Percentiles rank a stretch among this genome's conserved stretches.
These are phyloP conservation scores for Plasmodium knowlesi DNA, from an alignment of 169 alveolate genomes.

Conservation along the genomic window DNA sequence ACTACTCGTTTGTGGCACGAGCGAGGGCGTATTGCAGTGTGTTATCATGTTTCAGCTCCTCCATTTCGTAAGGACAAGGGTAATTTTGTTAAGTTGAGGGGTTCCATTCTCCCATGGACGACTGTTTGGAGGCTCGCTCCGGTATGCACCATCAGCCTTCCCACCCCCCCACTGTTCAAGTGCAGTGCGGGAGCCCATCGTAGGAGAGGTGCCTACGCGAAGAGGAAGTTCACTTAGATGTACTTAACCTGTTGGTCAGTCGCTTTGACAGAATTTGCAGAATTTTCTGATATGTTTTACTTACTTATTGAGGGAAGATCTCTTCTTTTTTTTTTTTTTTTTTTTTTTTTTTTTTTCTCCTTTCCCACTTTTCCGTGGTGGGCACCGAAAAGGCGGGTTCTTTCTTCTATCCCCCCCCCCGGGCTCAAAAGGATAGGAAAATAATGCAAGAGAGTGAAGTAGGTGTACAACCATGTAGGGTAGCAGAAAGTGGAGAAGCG, in stretches of 20 bases:
- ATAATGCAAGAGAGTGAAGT: not conserved
- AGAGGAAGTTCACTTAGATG: not conserved
- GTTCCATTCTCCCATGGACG: not conserved
- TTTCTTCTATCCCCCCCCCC: no score
- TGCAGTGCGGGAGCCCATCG: not conserved
- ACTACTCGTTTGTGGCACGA: not conserved
- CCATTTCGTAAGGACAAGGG: not conserved
- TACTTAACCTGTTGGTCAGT: not conserved
- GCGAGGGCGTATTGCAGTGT: not conserved
- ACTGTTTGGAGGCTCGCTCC: not conserved
- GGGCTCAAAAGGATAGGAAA: not conserved
- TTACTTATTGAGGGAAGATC: not conserved
- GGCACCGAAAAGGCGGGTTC: not conserved
- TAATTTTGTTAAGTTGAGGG: not conserved
- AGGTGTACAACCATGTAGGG: no score
- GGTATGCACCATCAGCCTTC: not conserved
- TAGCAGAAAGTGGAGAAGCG: no score
- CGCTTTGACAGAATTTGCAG: not conserved
- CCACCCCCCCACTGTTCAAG: not conserved
- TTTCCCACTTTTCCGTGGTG: not conserved
- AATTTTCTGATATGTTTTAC: not conserved
- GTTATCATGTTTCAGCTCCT: not conserved
- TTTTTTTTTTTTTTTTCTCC: no score
- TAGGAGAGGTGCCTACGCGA: not conserved
- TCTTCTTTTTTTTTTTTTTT: no score